A percentile compares a stretch with the other conserved stretches of the same genome.
Conservation (phyloP, 129 eudicot genomes). For the Kitagawia praeruptora region DNA sequence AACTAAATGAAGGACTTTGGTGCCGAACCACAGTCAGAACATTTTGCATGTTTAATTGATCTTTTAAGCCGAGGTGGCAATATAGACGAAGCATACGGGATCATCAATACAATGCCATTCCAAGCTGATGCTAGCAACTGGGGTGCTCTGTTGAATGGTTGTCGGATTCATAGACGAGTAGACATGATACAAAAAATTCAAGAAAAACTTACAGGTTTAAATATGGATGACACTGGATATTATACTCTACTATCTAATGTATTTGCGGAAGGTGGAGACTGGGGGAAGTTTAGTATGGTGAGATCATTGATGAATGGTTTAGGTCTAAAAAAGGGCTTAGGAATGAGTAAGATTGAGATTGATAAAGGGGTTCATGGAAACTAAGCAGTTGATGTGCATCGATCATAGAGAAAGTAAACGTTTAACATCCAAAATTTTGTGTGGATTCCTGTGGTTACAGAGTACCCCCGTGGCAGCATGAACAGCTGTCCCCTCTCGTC, state of each 20-base stretch:
- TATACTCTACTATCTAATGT: constrained; percentile 53
- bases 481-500: too few relatives aligned
- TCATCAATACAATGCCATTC: constrained; percentile 48
- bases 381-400: constrained; percentile 20
- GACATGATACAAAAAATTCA: constrained; percentile 45
- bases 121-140: constrained; percentile 48
- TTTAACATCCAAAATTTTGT: neutral
- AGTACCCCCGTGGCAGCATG: too few relatives aligned
- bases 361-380: constrained; percentile 11
- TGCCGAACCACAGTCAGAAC: constrained; percentile 44
- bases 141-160: constrained; percentile 74
- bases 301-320: constrained; percentile 45
- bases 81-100: constrained; percentile 47
- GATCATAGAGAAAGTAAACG: neutral
- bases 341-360: constrained; percentile 46
- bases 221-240: constrained; percentile 50
- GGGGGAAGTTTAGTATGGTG: constrained; percentile 41
- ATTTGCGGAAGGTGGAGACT: constrained; percentile 63
- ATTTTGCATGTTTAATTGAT: constrained; percentile 62
- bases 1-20: constrained; percentile 52
- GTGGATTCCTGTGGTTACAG: too few relatives aligned
- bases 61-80: constrained; percentile 70
- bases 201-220: constrained; percentile 28
- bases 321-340: constrained; percentile 39
- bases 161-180: constrained; percentile 56